Conservation (phyloP, 2,329 filamentous ascomycete genomes). For the Claviceps arundinis region DNA sequence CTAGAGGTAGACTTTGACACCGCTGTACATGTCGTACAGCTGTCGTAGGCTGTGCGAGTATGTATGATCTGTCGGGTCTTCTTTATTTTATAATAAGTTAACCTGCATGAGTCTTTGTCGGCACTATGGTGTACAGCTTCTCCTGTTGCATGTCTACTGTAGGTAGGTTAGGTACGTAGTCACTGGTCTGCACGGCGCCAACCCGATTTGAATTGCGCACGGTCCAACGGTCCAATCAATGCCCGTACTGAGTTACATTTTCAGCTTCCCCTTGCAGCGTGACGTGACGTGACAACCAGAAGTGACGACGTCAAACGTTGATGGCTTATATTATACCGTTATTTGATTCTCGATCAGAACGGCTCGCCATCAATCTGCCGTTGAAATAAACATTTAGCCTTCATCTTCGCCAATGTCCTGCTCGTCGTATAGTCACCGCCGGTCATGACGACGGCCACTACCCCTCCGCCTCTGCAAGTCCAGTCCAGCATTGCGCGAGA, state of each 20-base stretch:
- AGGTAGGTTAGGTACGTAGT: too few relatives aligned
- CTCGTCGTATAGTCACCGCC: slow-evolving; percentile 12
- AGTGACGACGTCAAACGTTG: neutral
- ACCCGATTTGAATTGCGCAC: too few relatives aligned
- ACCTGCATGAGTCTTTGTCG: too few relatives aligned
- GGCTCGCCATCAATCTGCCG: neutral
- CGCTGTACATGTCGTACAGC: too few relatives aligned
- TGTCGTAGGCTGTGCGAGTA: too few relatives aligned
- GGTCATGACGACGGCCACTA: slow-evolving; percentile 9
- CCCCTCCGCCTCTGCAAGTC: slow-evolving; percentile 7
- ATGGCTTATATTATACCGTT: neutral
- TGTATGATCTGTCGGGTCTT: too few relatives aligned
- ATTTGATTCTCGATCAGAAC: neutral
- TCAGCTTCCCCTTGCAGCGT: neutral
- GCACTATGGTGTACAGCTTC: too few relatives aligned
- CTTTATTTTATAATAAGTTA: too few relatives aligned
- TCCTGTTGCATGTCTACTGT: too few relatives aligned
- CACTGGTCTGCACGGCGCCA: too few relatives aligned
- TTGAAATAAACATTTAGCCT: neutral
- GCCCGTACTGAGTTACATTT: neutral
- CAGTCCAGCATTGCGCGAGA: slow-evolving; percentile 5
- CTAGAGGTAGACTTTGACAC: too few relatives aligned
- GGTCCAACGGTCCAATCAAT: neutral
- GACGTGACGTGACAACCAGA: slow-evolving; percentile 5
- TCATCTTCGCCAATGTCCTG: neutral